Evolutionary conservation across 805 yeast genomes (phyloP), one percentile per base, ranked within the genome.

Genomic region (Clavispora carvajalis): DNA sequence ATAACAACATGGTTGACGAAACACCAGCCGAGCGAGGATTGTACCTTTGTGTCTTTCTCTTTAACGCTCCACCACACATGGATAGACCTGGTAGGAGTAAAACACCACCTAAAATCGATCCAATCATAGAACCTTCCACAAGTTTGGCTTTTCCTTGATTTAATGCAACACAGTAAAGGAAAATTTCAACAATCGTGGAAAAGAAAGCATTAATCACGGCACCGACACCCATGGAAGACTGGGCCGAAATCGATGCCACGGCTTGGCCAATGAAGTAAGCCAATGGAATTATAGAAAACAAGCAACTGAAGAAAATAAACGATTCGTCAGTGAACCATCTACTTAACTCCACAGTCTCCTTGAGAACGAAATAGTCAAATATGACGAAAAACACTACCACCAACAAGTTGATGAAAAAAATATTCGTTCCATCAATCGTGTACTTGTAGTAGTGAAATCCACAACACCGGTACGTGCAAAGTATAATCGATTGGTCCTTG

Each of bases 211-310:
- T 93, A 53, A 93, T 89, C 0, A 90, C 96, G 1, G 99, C 99
- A 68, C 98, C 98, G 44, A 93, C 80, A 22, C 98, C 97, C 99
- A 93, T 93, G 0, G 97, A 90, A 0, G 97, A 87, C 65, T 93
- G 99, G 0, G 99, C 98, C 6, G 96, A 85, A 44, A 93, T 93
- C 2, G 98, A 90, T 0, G 99, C 99, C n/a, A 93, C 99, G 5
- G 98, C 98, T 62, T 91, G 98, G 3, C 99, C 99, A 52, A 93
- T 90, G 63, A 89, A 93, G 58, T 93, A 91, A 0, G 99, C 98
- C 49, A 93, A 69, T 6, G 99, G 99, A 26, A 93, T 77, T 43
- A 93, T 87, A 1, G 96, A 85, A 36, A 85, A 71, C 43, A 93
- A 65, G 59, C 96, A 85, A 13, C 88, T 64, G 34, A 78, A 69